Conservation (phyloP, 2,329 filamentous ascomycete species). For the Diaporthe destruens region DNA sequence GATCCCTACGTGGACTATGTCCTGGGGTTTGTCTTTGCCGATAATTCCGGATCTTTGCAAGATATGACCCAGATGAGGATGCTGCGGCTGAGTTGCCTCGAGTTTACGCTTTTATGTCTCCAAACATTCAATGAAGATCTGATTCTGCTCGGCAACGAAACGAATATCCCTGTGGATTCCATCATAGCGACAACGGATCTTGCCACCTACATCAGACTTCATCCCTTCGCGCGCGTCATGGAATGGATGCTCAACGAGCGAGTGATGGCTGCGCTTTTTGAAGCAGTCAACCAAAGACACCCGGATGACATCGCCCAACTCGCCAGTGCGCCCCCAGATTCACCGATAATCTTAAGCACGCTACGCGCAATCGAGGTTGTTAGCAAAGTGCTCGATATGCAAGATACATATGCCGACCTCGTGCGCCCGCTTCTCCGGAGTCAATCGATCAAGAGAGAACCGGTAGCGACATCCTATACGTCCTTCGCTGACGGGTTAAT, state of each 20-base stretch:
- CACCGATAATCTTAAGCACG: conserved; percentile 84
- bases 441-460: conserved; percentile 69
- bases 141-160: conserved; percentile 85
- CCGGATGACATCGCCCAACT: conserved; percentile 78
- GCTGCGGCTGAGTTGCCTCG: conserved; percentile 83
- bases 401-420: conserved; percentile 91
- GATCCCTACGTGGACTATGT: conserved; percentile 95
- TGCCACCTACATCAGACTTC: conserved; percentile 83
- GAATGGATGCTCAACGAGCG: conserved; percentile 98
- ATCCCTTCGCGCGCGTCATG: conserved; percentile 95
- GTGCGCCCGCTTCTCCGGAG: conserved; percentile 82
- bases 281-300: conserved; percentile 70
- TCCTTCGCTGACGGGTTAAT: conserved; percentile 94
- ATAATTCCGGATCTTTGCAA: conserved; percentile 72
- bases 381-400: conserved; percentile 84
- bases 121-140: conserved; percentile 94
- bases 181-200: conserved; percentile 82
- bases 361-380: conserved; percentile 87
- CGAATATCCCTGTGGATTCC: conserved; percentile 79
- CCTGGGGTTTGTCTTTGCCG: conserved; percentile 80
- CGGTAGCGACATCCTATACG: conserved; percentile 81
- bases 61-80: conserved; percentile 79
- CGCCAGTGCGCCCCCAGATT: conserved; percentile 78
- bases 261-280: conserved; percentile 83
- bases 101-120: conserved; percentile 84